Evolutionary conservation across 129 eudicot genomes (phyloP), one percentile per base, ranked within the genome.

Genomic region (Ambrosia trifida): DNA sequence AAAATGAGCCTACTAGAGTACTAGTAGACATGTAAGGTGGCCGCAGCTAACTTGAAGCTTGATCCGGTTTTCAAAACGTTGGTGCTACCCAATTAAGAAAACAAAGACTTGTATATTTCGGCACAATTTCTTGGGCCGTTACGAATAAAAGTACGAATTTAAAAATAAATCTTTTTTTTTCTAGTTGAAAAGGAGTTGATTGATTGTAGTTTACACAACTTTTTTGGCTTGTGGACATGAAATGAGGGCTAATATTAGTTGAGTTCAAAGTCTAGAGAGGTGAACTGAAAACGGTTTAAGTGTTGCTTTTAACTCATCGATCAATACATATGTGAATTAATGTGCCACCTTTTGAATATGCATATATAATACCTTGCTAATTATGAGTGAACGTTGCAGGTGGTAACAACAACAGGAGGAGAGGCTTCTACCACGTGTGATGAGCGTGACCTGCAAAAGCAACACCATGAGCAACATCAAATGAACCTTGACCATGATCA

Each of bases 391-490:
- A 57, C 64, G 28, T 57, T 57, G 80, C 89, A 92, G 96, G 89
- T 74, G 74, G 91, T 83, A 63, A 75, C 83, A 18, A 83, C 84
- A 59, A 83, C 65, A n/a, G 92, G 82, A n/a, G 92, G 82, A 41
- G 96, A 86, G 78, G 86, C 80, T 81, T 88, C 95, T 69, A 81
- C 83, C 86, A 66, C 85, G 76, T 83, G 89, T 74, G 85, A 84
- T 31, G 89, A 66, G 56, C 85, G 76, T 79, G 85, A 86, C 73
- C 63, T 80, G 49, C 95, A 76, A 70, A 78, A 73, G 74, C 81
- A 70, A 72, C 56, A 78, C 33, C 76, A 24, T 24, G 28, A 24
- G 28, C 28, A 66, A 38, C 77, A 74, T 44, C 73, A 66, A 76
- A 82, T 84, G 87, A 79, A 54, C 67, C 74, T 73, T 40, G 80